A percentile compares a stretch with the other conserved stretches of the same genome.
These are phyloP conservation scores for Parafenestella ontariensis DNA, from an alignment of 2,329 filamentous ascomycete species.

Conservation along the genomic window DNA sequence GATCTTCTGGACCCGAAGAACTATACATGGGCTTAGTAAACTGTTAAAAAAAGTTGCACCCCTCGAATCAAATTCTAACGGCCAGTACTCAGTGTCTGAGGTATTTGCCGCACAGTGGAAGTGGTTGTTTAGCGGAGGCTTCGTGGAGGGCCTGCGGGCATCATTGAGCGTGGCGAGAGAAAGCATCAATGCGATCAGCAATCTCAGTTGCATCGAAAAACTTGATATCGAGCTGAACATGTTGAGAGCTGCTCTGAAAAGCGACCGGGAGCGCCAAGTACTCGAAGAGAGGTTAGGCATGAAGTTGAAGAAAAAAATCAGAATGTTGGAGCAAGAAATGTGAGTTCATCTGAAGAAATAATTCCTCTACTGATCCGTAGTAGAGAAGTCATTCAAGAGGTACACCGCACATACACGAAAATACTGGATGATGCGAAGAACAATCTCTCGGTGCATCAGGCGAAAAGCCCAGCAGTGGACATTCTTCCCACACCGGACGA, in stretches of 20 bases:
- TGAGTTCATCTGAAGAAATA: not conserved
- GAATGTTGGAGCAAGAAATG: not conserved
- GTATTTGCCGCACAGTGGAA: not conserved
- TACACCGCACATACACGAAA: not conserved
- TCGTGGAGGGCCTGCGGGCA: not conserved
- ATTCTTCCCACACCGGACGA: not conserved
- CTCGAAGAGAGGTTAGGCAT: not conserved
- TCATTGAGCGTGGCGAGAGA: not conserved
- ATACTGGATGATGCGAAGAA: not conserved
- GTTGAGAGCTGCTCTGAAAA: not conserved
- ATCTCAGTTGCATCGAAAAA: not conserved
- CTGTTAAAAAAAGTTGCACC: not conserved
- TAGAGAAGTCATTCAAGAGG: not conserved
- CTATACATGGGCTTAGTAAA: not conserved
- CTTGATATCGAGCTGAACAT: not conserved
- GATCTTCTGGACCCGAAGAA: not conserved
- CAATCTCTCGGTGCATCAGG: not conserved
- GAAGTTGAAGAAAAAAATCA: not conserved
- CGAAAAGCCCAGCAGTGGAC: not conserved
- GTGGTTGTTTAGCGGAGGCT: conserved; percentile 1
- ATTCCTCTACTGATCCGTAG: not conserved
- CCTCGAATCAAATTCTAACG: not conserved
- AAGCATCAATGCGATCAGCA: not conserved
- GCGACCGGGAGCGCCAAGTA: not conserved
- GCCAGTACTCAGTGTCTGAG: not conserved